Evolutionary conservation across 169 alveolate species (phyloP), one percentile per base, ranked within the genome.

Genomic region (Eimeria necatrix): DNA sequence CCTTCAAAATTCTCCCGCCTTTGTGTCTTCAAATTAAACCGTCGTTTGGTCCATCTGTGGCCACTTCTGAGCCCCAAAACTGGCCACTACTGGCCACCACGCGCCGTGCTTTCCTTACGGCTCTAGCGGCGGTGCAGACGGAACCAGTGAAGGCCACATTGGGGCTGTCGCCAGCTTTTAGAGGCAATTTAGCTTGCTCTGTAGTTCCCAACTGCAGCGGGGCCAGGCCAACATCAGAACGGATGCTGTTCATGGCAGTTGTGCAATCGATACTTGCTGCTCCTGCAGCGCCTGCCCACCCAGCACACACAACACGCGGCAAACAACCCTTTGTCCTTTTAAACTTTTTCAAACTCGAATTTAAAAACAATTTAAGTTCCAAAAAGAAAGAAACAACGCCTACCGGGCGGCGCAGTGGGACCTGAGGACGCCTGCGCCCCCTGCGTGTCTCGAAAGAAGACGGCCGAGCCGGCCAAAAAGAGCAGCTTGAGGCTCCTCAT

Each of bases 381-480:
- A 32, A 32, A 32, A 32, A 32, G 41, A 32, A 2, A 32, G 0
- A 32, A 32, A 32, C 41, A 32, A 32, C 41, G 41, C 41, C 41
- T 32, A 32, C 41, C 41, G 2, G 41, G 5, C 10, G 46, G 26
- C 41, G 41, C 3, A 0, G 83, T 32, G 10, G 53, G 12, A 24
- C 5, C 16, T 4, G 53, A 1, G 51, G 5, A 6, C 16, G 24
- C 83, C 32, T 51, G 59, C 14, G 4, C 8, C 10, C 59, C 83
- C 56, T 32, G 22, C 7, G 12, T 73, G 83, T 51, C 83, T 53
- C 32, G 7, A 8, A 73, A 73, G 20, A 26, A 16, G 52, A 12
- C 52, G 83, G 83, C 85, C 61, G 61, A 26, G 61, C 46, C 26
- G 61, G 85, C 85, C 61, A 74, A 7, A 26, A 59, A 74, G 46